Conservation (phyloP, 805 yeast genomes). For the Clavispora fructus region DNA sequence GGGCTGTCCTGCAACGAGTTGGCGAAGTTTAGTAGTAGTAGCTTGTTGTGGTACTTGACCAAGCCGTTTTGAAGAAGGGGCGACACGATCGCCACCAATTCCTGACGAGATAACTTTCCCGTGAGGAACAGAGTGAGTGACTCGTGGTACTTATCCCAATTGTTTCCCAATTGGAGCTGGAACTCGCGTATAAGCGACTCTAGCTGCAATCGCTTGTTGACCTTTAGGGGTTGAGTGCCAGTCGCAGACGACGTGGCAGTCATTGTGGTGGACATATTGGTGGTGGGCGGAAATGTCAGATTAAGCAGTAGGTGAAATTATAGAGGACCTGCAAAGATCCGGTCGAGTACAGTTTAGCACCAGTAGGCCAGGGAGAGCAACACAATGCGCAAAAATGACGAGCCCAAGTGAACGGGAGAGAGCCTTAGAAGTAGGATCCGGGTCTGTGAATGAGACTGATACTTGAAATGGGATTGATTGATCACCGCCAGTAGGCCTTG, state of each 20-base stretch:
- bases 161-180: slow-evolving; percentile 64
- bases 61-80: slow-evolving; percentile 48
- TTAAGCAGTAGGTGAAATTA: neutral
- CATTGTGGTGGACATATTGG: slow-evolving; percentile 4
- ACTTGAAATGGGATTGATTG: neutral
- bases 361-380: neutral
- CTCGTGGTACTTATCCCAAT: slow-evolving; percentile 85
- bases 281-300: neutral
- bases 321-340: neutral
- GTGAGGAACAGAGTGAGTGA: slow-evolving; percentile 68
- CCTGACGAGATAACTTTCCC: slow-evolving; percentile 75
- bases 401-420: neutral
- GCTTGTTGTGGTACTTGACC: slow-evolving; percentile 71
- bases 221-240: slow-evolving; percentile 4
- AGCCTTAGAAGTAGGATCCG: neutral
- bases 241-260: neutral
- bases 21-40: slow-evolving; percentile 75
- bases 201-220: slow-evolving; percentile 27
- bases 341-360: neutral
- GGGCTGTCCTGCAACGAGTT: slow-evolving; percentile 79
- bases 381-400: neutral
- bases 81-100: slow-evolving; percentile 55
- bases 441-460: neutral
- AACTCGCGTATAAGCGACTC: slow-evolving; percentile 61
- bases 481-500: neutral